Percentiles rank a stretch among this genome's conserved stretches.
phyloP scores from a whole-genome alignment of 225 moss, liverwort and hornwort species.

The Anthoceros angustus region DNA sequence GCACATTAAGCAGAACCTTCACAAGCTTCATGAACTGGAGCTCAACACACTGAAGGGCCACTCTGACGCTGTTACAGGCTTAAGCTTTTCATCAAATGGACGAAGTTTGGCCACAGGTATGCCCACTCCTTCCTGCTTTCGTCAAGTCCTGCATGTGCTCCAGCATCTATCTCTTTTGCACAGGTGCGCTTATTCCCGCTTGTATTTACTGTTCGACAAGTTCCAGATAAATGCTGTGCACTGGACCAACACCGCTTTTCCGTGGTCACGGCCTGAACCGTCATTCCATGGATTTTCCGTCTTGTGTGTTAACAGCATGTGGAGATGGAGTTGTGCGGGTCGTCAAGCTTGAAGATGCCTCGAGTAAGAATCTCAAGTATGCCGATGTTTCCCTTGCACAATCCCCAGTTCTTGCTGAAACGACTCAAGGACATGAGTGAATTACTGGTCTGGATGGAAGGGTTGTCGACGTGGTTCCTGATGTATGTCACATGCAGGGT shows the following conservation, averaged over 20 bases:
- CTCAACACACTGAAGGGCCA: constrained; percentile 90
- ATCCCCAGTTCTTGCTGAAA: neutral
- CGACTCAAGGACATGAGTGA: neutral
- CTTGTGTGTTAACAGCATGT: constrained; percentile 46
- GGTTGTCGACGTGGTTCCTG: neutral
- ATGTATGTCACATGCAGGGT: constrained; percentile 28
- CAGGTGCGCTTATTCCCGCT: neutral
- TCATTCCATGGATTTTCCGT: neutral
- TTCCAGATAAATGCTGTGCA: too few relatives aligned
- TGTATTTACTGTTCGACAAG: neutral
- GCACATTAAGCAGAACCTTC: constrained; percentile 21
- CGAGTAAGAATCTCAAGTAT: constrained; percentile 96
- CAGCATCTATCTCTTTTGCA: neutral
- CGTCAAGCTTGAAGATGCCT: constrained; percentile 84
- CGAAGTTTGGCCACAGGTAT: constrained; percentile 90
- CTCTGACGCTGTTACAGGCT: constrained; percentile 65
- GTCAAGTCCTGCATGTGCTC: neutral
- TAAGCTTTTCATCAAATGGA: constrained; percentile 73
- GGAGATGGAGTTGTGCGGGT: constrained; percentile 91
- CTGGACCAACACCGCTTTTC: too few relatives aligned
- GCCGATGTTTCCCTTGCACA: constrained; percentile 7
- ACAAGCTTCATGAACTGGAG: constrained; percentile 68
- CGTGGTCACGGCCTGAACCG: too few relatives aligned
- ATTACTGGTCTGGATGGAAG: neutral
- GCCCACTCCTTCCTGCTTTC: neutral